Evolutionary conservation across 495 filamentous ascomycete genomes (phyloP).

Genomic region (Penicillium canariense): DNA sequence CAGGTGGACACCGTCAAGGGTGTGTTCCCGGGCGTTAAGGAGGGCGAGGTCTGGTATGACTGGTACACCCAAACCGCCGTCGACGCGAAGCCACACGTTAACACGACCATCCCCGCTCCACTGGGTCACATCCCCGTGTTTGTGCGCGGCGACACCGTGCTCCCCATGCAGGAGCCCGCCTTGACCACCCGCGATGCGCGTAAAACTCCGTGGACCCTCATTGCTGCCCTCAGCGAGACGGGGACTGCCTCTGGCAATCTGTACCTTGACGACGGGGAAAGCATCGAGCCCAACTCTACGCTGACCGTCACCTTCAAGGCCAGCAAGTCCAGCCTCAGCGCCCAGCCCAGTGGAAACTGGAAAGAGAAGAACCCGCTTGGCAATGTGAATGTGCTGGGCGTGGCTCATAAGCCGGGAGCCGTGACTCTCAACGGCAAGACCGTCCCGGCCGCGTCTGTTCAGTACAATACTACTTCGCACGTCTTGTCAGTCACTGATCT

Average conservation of each 20-base stretch:
- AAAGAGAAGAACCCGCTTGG: constrained; percentile 58
- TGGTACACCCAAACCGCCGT: constrained; percentile 68
- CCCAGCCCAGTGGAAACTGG: constrained; percentile 51
- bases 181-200: constrained; percentile 66
- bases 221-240: constrained; percentile 57
- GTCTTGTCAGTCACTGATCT: constrained; percentile 52
- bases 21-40: constrained; percentile 70
- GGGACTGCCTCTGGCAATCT: constrained; percentile 63
- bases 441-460: constrained; percentile 41
- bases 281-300: constrained; percentile 55
- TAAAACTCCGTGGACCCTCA: constrained; percentile 65
- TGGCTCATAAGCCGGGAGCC: constrained; percentile 36
- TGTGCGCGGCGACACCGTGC: constrained; percentile 65
- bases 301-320: constrained; percentile 59
- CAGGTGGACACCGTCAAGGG: constrained; percentile 65
- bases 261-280: constrained; percentile 85
- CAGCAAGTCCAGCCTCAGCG: constrained; percentile 43
- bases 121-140: constrained; percentile 78
- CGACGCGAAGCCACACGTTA: constrained; percentile 54
- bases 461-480: constrained; percentile 46
- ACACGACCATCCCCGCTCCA: constrained; percentile 71
- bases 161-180: constrained; percentile 69
- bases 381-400: constrained; percentile 68
- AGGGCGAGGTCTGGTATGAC: constrained; percentile 73
- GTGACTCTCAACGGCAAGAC: constrained; percentile 53